Conservation (phyloP, 768 basidiomycete genomes). For the Lactarius indigo region DNA sequence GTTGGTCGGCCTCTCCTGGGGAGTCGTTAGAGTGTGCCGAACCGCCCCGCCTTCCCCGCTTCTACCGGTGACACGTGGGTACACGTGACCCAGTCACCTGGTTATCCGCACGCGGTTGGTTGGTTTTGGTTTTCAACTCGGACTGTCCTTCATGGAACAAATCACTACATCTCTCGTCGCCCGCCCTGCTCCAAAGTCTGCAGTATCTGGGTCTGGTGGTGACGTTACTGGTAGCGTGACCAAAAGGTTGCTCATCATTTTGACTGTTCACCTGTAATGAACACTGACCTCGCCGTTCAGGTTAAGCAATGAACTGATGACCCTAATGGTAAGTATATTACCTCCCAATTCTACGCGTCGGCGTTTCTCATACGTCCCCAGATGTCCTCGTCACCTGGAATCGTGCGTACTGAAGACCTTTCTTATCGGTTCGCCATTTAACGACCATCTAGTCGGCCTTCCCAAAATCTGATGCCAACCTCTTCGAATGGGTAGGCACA, state of each 20-base stretch:
- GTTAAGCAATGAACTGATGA: conserved; percentile 82
- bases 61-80: background rate
- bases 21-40: background rate
- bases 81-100: background rate
- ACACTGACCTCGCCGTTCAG: conserved; percentile 35
- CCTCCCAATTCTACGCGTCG: background rate
- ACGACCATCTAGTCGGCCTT: conserved; percentile 66
- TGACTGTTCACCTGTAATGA: conserved; percentile 1
- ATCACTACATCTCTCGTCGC: conserved; percentile 58
- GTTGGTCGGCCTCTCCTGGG: background rate
- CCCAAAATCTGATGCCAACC: conserved; percentile 79
- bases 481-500: conserved; percentile 89
- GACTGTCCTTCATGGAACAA: conserved; percentile 58
- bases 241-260: conserved; percentile 55
- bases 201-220: conserved; percentile 46
- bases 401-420: conserved; percentile 48
- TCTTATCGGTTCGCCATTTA: background rate
- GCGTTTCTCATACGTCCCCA: conserved; percentile 30
- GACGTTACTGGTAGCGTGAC: conserved; percentile 75
- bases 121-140: background rate
- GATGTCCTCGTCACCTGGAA: conserved; percentile 89
- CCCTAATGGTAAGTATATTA: conserved; percentile 65
- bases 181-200: conserved; percentile 55
- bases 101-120: background rate
- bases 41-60: background rate